Conservation (phyloP, 2,329 filamentous ascomycete species). For the Fusarium irregulare region DNA sequence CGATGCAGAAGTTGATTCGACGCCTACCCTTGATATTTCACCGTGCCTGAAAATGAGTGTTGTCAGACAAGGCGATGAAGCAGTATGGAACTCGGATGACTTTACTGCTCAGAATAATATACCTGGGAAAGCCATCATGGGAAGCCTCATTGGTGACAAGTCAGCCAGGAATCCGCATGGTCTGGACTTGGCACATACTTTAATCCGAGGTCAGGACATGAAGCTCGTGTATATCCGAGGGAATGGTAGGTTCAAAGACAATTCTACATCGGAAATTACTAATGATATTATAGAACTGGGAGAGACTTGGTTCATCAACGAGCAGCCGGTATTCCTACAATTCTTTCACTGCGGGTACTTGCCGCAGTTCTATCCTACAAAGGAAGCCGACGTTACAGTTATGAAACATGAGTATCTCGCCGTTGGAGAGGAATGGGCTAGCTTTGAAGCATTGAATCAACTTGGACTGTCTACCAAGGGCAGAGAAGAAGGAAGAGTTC, state of each 20-base stretch:
- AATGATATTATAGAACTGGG: slow-evolving; percentile 1
- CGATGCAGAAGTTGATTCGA: slow-evolving; percentile 9
- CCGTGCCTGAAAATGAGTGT: neutral
- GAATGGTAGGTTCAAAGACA: neutral
- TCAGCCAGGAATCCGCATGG: slow-evolving; percentile 20
- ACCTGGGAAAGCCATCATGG: slow-evolving; percentile 20
- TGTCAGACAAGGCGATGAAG: slow-evolving; percentile 2
- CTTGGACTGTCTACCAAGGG: slow-evolving; percentile 7
- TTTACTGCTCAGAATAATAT: neutral
- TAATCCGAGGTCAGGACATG: slow-evolving; percentile 3
- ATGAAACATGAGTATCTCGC: slow-evolving; percentile 20
- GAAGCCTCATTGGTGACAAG: slow-evolving; percentile 16
- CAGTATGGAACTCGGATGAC: slow-evolving; percentile 16
- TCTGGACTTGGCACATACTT: slow-evolving; percentile 15
- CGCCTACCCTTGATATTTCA: neutral
- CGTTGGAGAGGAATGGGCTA: slow-evolving; percentile 28
- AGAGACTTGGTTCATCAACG: slow-evolving; percentile 32
- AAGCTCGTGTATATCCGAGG: slow-evolving; percentile 25
- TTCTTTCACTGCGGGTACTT: slow-evolving; percentile 28
- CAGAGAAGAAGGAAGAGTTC: slow-evolving; percentile 6
- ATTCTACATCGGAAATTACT: neutral
- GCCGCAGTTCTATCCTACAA: slow-evolving; percentile 21
- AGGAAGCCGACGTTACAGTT: neutral
- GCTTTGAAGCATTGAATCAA: slow-evolving; percentile 17
- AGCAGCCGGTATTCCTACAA: slow-evolving; percentile 21